These are phyloP conservation scores for Eucalyptus cladocalyx DNA, from an alignment of 345 rosid species.

Conservation along the genomic window DNA sequence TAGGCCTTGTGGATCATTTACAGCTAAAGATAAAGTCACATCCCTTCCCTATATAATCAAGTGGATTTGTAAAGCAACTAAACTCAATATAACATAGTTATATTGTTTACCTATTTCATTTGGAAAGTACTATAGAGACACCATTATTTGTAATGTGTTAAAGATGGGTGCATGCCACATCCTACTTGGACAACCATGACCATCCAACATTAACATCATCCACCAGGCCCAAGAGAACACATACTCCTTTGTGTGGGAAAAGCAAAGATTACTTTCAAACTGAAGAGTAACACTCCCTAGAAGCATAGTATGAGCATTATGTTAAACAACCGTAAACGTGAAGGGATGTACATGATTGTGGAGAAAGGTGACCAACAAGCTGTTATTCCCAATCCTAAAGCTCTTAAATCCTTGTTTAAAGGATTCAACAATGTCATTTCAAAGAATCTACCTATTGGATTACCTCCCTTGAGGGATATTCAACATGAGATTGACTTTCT, in stretches of 20 bases:
- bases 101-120: not conserved
- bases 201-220: not conserved
- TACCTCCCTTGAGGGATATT: not conserved
- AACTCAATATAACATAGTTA: not conserved
- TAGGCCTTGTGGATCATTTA: not conserved
- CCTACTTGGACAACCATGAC: not conserved
- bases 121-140: not conserved
- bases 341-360: not conserved
- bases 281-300: not conserved
- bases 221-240: not conserved
- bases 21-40: not conserved
- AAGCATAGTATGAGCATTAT: rapidly evolving
- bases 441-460: not conserved
- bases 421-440: not conserved
- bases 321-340: not conserved
- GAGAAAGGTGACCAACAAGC: not conserved
- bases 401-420: not conserved
- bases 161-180: not conserved
- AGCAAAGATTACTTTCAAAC: not conserved
- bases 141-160: not conserved
- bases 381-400: not conserved
- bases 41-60: not conserved
- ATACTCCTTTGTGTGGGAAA: not conserved
- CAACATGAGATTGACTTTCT: not conserved
- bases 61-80: not conserved